A percentile compares a stretch with the other conserved stretches of the same genome.
Conservation (phyloP, 768 basidiomycete species). For the Wakefieldia striispora region DNA sequence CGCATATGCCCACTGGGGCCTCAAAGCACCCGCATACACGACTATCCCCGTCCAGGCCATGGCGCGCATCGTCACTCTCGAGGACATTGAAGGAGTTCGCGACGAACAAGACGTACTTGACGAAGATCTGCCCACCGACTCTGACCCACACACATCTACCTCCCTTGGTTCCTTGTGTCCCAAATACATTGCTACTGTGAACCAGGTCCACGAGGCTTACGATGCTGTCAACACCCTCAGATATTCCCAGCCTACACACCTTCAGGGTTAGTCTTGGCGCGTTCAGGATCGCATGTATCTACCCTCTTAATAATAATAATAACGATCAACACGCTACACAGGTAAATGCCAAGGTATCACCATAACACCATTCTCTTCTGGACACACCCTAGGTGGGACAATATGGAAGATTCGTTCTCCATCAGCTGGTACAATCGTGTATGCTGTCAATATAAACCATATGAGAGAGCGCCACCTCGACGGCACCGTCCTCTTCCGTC, state of each 20-base stretch:
- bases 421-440: conserved; percentile 91
- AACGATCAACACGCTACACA: conserved; percentile 25
- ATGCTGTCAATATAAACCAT: conserved; percentile 95
- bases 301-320: neutral
- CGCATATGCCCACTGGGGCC: conserved; percentile 82
- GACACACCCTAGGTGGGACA: conserved; percentile 93
- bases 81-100: conserved; percentile 81
- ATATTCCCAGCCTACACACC: conserved; percentile 93
- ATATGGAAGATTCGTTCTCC: conserved; percentile 99
- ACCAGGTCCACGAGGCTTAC: conserved; percentile 91
- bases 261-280: conserved; percentile 65
- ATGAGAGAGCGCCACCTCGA: conserved; percentile 95
- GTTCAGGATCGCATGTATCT: conserved; percentile 1
- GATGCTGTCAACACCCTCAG: conserved; percentile 88
- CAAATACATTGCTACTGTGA: conserved; percentile 71
- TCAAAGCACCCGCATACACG: conserved; percentile 89
- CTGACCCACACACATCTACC: conserved; percentile 26
- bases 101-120: conserved; percentile 65
- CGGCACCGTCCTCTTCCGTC: conserved; percentile 82
- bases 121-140: conserved; percentile 21
- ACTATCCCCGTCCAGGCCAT: conserved; percentile 95
- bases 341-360: conserved; percentile 92
- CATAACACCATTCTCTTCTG: conserved; percentile 92
- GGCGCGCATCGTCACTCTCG: conserved; percentile 86
- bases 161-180: conserved; percentile 17